Conservation (phyloP, 257 asterid genomes). For the Anisodus tanguticus region DNA sequence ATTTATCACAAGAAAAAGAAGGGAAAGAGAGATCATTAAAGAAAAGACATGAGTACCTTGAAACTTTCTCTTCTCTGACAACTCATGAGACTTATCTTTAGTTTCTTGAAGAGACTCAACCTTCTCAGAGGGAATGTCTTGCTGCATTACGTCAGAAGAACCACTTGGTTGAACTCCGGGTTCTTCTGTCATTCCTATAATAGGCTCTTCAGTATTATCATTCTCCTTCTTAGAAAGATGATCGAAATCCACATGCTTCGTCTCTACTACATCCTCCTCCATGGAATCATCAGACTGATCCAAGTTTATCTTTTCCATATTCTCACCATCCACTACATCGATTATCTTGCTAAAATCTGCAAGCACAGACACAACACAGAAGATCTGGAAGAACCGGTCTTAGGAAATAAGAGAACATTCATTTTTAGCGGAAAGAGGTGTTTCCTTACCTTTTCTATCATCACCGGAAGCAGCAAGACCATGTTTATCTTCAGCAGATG, state of each 20-base stretch:
- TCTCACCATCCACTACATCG: conserved; percentile 38
- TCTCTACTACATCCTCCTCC: conserved; percentile 46
- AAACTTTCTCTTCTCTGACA: conserved; percentile 41
- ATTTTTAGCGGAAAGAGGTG: background rate
- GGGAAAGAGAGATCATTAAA: background rate
- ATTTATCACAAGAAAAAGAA: background rate
- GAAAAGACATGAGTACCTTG: conserved; percentile 35
- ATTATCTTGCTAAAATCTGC: conserved; percentile 31
- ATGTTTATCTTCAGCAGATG: conserved; percentile 31
- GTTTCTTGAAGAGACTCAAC: conserved; percentile 29
- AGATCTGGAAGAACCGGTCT: background rate
- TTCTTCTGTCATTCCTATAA: conserved; percentile 28
- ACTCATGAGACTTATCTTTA: conserved; percentile 20
- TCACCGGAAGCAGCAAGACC: conserved; percentile 32
- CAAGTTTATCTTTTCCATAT: conserved; percentile 45
- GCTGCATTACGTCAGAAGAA: conserved; percentile 28
- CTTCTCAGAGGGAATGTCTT: conserved; percentile 31
- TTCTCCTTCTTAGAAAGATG: conserved; percentile 33
- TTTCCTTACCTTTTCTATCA: conserved; percentile 39
- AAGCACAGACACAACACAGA: background rate
- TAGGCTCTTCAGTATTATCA: conserved; percentile 33
- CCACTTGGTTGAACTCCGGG: conserved; percentile 10
- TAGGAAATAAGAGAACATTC: background rate
- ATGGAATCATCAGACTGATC: conserved; percentile 50
- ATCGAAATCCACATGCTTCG: conserved; percentile 35